A percentile compares a stretch with the other conserved stretches of the same genome.
These are phyloP conservation scores for Zea luxurians DNA, from an alignment of 176 grass and related monocot species.

Conservation along the genomic window DNA sequence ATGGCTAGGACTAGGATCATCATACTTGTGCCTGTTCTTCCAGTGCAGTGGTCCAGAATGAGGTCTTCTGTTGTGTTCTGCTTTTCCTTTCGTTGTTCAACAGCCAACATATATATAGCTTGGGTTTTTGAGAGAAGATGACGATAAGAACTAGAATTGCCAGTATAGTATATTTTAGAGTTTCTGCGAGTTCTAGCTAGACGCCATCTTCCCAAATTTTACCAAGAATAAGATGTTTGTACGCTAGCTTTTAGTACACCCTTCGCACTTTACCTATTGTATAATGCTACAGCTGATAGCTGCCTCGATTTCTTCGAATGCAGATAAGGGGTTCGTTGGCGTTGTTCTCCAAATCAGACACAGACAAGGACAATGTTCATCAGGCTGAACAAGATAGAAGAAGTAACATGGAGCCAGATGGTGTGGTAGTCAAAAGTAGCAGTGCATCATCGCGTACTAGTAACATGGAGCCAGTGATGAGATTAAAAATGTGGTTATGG, in stretches of 20 bases:
- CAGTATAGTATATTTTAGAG: too few species aligned
- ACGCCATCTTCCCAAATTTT: neutral
- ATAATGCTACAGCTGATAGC: neutral
- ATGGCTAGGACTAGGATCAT: neutral
- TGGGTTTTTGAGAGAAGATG: neutral
- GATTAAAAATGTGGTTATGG: too few species aligned
- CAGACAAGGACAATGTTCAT: neutral
- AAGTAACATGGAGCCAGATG: neutral
- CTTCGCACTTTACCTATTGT: neutral
- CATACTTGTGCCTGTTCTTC: neutral
- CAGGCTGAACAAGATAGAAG: neutral
- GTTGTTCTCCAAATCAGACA: conserved; percentile 20
- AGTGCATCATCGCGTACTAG: neutral
- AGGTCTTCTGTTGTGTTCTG: too few species aligned
- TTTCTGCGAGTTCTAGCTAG: too few species aligned
- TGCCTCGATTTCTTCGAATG: neutral
- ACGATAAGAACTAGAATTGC: too few species aligned
- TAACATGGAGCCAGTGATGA: too few species aligned
- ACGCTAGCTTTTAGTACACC: neutral
- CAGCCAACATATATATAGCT: neutral
- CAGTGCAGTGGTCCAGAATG: neutral
- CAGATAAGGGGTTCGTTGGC: conserved; percentile 53
- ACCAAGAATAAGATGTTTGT: neutral
- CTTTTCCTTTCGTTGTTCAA: too few species aligned
- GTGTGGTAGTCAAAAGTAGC: neutral